phyloP scores from a whole-genome alignment of 441 rosid species.

The Daphne laureola region DNA sequence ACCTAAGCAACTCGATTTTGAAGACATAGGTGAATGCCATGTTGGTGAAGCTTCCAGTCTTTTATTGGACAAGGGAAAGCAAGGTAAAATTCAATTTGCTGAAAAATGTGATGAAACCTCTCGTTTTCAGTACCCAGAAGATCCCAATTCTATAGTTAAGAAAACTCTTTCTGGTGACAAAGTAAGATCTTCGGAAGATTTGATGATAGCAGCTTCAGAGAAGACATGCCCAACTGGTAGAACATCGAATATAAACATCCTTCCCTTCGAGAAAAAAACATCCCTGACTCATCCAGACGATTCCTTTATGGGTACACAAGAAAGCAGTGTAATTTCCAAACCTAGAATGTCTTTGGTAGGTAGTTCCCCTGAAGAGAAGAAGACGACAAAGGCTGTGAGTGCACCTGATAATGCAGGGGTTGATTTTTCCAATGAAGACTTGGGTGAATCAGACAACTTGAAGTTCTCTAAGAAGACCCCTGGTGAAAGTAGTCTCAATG shows the following conservation, averaged over 20 bases:
- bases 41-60: slow-evolving; percentile 22
- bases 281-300: slow-evolving; percentile 14
- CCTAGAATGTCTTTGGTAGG: slow-evolving; percentile 5
- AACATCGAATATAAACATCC: slow-evolving; percentile 16
- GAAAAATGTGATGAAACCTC: slow-evolving; percentile 21
- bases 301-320: not conserved
- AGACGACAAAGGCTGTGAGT: slow-evolving; percentile 7
- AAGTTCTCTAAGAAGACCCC: slow-evolving; percentile 7
- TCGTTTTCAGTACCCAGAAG: slow-evolving; percentile 22
- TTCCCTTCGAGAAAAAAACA: slow-evolving; percentile 11
- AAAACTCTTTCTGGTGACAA: slow-evolving; percentile 18
- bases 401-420: slow-evolving; percentile 7
- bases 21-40: slow-evolving; percentile 27
- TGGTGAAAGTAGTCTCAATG: slow-evolving; percentile 4
- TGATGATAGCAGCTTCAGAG: slow-evolving; percentile 22
- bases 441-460: slow-evolving; percentile 15
- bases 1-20: slow-evolving; percentile 44
- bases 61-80: slow-evolving; percentile 19
- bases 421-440: slow-evolving; percentile 6
- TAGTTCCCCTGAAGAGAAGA: slow-evolving; percentile 15
- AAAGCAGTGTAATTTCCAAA: slow-evolving; percentile 14
- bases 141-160: slow-evolving; percentile 15
- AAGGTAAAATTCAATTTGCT: slow-evolving; percentile 17
- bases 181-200: slow-evolving; percentile 17
- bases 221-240: slow-evolving; percentile 20